Conservation (phyloP, 2,329 filamentous ascomycete genomes). For the Tolypocladium guangdongense region DNA sequence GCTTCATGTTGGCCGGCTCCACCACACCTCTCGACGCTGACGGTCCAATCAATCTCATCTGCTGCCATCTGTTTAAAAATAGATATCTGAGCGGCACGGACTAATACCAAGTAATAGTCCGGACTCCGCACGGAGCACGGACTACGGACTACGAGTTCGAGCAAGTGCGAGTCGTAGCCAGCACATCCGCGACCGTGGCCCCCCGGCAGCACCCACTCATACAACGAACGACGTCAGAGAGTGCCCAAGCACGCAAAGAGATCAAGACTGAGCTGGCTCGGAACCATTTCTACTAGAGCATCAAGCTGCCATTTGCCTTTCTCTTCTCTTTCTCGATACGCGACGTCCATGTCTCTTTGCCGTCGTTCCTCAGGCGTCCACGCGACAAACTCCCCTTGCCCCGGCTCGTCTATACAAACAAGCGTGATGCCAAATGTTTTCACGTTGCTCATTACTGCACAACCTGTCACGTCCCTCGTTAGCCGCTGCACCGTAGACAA, state of each 20-base stretch:
- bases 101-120: too few species aligned
- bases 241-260: background rate
- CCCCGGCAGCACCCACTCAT: too few species aligned
- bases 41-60: too few species aligned
- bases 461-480: background rate
- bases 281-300: background rate
- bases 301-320: background rate
- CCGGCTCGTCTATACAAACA: conserved; percentile 1
- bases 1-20: too few species aligned
- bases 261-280: background rate
- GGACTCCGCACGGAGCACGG: background rate
- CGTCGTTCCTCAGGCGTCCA: background rate
- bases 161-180: too few species aligned
- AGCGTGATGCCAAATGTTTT: background rate
- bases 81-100: background rate
- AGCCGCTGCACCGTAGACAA: background rate
- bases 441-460: background rate
- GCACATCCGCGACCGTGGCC: background rate
- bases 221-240: too few species aligned
- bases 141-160: too few species aligned
- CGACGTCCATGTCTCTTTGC: background rate
- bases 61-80: background rate
- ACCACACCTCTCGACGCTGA: too few species aligned
- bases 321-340: background rate
- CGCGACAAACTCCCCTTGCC: background rate